These are phyloP conservation scores for Raphanus sativus DNA, from an alignment of 345 rosid genomes.

Conservation along the genomic window DNA sequence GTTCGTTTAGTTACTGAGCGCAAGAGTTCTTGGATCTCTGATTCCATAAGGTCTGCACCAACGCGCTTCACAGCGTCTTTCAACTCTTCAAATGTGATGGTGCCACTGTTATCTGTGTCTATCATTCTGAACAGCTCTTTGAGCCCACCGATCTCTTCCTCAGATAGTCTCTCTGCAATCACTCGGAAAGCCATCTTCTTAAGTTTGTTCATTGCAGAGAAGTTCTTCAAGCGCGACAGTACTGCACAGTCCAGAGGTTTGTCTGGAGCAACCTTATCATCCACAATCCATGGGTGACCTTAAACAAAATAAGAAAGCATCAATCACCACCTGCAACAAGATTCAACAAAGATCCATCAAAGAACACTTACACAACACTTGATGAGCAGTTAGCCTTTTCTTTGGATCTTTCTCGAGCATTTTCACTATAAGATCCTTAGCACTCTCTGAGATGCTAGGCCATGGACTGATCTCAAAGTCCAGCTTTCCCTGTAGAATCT, in stretches of 20 bases:
- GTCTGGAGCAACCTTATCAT: conserved; percentile 77
- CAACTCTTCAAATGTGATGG: conserved; percentile 73
- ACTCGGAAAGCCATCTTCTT: conserved; percentile 85
- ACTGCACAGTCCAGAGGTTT: conserved; percentile 81
- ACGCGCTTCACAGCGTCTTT: conserved; percentile 59
- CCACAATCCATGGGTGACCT: conserved; percentile 85
- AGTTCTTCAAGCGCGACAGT: conserved; percentile 64
- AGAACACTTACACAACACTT: conserved; percentile 65
- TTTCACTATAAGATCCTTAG: conserved; percentile 69
- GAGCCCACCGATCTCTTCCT: conserved; percentile 78
- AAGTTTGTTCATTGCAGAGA: conserved; percentile 83
- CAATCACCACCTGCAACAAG: background rate
- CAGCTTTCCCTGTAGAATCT: conserved; percentile 64
- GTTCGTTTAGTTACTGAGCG: conserved; percentile 48
- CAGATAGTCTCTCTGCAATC: conserved; percentile 76
- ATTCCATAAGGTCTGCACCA: conserved; percentile 78
- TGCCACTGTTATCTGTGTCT: conserved; percentile 72
- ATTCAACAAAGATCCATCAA: background rate
- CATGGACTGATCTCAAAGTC: conserved; percentile 69
- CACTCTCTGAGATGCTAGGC: conserved; percentile 76
- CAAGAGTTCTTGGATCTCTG: conserved; percentile 76
- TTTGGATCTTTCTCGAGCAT: conserved; percentile 67
- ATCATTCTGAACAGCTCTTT: conserved; percentile 81
- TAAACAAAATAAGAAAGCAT: conserved; percentile 8
- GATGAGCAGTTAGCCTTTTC: conserved; percentile 70